Evolutionary conservation across 1,284 basidiomycete genomes (phyloP).

Genomic region (Gomphus sp.): DNA sequence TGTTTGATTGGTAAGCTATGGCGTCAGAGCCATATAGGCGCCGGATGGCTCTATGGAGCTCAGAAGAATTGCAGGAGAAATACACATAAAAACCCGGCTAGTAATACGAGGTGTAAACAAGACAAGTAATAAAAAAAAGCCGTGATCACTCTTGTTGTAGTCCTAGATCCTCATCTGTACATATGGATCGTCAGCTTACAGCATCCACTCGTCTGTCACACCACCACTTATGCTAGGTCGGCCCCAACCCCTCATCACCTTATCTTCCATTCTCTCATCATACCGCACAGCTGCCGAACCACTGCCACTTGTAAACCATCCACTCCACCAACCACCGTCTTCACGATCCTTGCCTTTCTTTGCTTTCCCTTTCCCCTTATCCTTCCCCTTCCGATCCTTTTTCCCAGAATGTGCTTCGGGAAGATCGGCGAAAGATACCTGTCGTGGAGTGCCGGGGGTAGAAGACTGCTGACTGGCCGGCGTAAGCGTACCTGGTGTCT

Average conservation of each 20-base stretch:
- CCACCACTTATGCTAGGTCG: conserved; percentile 28
- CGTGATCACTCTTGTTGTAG: background rate
- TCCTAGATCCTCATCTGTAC: background rate
- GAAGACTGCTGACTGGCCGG: conserved; percentile 21
- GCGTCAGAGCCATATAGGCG: background rate
- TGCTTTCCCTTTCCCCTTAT: conserved; percentile 16
- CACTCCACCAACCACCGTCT: conserved; percentile 37
- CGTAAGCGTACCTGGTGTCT: conserved; percentile 17
- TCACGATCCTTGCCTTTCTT: conserved; percentile 19
- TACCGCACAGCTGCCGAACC: conserved; percentile 17
- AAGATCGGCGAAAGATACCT: conserved; percentile 66
- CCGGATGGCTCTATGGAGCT: conserved; percentile 25
- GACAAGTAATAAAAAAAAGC: background rate
- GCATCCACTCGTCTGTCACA: conserved; percentile 48
- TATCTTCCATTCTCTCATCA: conserved; percentile 42
- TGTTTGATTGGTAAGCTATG: too few relatives aligned
- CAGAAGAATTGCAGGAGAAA: conserved; percentile 77
- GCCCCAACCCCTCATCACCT: conserved; percentile 38
- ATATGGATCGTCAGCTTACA: conserved; percentile 21
- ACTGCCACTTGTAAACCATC: conserved; percentile 28
- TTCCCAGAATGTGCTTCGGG: conserved; percentile 47
- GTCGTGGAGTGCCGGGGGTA: conserved; percentile 54
- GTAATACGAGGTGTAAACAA: background rate
- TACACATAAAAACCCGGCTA: conserved; percentile 25
- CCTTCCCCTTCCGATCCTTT: conserved; percentile 19